Conservation (phyloP, 768 basidiomycete species). For the Myochromella boudieri region DNA sequence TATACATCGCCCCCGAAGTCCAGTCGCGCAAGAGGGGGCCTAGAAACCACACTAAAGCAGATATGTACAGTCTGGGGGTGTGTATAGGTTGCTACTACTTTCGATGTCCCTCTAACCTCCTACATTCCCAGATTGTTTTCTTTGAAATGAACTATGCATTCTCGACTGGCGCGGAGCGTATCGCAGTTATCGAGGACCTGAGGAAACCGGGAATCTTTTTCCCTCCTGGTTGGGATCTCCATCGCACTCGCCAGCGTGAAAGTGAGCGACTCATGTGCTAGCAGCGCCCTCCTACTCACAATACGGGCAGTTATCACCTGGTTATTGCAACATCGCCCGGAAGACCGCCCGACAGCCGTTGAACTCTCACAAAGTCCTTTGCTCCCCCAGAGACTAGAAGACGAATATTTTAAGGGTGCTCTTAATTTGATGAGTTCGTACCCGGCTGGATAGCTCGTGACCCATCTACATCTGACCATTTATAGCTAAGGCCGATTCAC, state of each 20-base stretch:
- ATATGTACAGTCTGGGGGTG: slow-evolving; percentile 93
- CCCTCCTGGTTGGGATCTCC: slow-evolving; percentile 70
- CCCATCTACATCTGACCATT: not conserved
- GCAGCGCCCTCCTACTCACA: not conserved
- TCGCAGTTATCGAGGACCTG: slow-evolving; percentile 77
- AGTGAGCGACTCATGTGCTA: slow-evolving; percentile 43
- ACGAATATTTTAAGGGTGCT: slow-evolving; percentile 84
- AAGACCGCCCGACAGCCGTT: slow-evolving; percentile 74
- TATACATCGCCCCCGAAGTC: slow-evolving; percentile 95
- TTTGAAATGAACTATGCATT: slow-evolving; percentile 95
- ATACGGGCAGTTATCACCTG: slow-evolving; percentile 63
- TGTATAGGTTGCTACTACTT: slow-evolving; percentile 22
- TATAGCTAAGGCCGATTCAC: slow-evolving; percentile 78
- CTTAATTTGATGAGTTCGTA: slow-evolving; percentile 69
- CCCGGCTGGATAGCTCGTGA: not conserved
- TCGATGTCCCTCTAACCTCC: not conserved
- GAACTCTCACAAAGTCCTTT: slow-evolving; percentile 80
- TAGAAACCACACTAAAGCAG: slow-evolving; percentile 85
- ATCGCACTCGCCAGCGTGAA: slow-evolving; percentile 61
- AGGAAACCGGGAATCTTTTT: slow-evolving; percentile 74
- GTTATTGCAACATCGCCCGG: slow-evolving; percentile 81
- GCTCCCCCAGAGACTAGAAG: slow-evolving; percentile 75
- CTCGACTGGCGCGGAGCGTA: slow-evolving; percentile 80
- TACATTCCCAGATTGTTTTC: slow-evolving; percentile 73
- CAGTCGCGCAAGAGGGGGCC: slow-evolving; percentile 60